Percentiles rank a stretch among this genome's conserved stretches.
phyloP scores from a whole-genome alignment of 1,139 yeast genomes.

The Scheffersomyces parashehatae region DNA sequence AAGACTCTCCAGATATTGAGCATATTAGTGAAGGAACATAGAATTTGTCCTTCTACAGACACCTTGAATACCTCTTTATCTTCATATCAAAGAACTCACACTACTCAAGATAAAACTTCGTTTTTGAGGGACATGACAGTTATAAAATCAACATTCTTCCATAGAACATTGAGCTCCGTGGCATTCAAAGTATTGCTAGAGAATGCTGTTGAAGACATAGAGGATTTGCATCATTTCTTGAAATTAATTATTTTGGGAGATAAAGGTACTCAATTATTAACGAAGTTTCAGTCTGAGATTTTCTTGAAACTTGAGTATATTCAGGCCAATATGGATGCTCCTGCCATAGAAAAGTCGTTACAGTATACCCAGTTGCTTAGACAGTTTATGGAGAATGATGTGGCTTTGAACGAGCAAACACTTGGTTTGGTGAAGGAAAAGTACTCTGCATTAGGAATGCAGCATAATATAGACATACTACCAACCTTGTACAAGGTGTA shows the following conservation, averaged over 20 bases:
- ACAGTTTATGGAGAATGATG: constrained; percentile 10
- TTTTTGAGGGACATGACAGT: constrained; percentile 24
- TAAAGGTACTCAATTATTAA: constrained; percentile 11
- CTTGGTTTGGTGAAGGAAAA: constrained; percentile 1
- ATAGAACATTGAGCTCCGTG: constrained; percentile 18
- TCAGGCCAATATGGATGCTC: constrained; percentile 7
- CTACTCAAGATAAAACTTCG: constrained; percentile 6
- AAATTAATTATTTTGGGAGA: constrained; percentile 16
- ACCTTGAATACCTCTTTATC: constrained; percentile 23
- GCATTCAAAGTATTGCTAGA: constrained; percentile 25
- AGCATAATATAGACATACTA: not conserved
- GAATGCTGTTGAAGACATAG: constrained; percentile 19
- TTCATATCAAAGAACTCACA: constrained; percentile 8
- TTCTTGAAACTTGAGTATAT: constrained; percentile 15
- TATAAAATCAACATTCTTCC: constrained; percentile 35
- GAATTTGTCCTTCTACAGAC: constrained; percentile 25
- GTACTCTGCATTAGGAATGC: constrained; percentile 1
- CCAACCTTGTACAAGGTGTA: too few relatives aligned
- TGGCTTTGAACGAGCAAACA: constrained; percentile 10
- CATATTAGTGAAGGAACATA: constrained; percentile 17
- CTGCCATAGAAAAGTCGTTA: constrained; percentile 12
- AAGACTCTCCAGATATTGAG: constrained; percentile 20
- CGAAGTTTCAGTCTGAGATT: constrained; percentile 11
- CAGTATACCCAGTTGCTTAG: constrained; percentile 21
- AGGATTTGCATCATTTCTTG: constrained; percentile 36